These are phyloP conservation scores for Malassezia obtusa DNA, from an alignment of 1,284 basidiomycete genomes.

Conservation along the genomic window DNA sequence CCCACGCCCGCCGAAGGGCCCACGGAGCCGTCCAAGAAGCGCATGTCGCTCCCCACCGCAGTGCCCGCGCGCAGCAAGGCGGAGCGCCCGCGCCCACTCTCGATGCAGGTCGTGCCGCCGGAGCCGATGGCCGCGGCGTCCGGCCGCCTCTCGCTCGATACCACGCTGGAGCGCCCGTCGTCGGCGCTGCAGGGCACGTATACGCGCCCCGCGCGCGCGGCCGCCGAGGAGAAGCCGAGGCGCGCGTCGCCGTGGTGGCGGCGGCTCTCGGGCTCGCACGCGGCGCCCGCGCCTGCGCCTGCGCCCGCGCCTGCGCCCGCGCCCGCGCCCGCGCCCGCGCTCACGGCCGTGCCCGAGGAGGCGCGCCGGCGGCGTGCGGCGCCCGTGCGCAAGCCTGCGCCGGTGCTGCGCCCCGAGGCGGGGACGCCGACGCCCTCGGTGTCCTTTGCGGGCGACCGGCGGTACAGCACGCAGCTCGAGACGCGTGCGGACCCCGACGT, in stretches of 20 bases:
- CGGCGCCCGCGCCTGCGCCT: background rate
- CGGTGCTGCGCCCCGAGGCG: background rate
- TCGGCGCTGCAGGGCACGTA: background rate
- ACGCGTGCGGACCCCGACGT: background rate
- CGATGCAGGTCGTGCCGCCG: slow-evolving; percentile 5
- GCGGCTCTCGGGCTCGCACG: slow-evolving; percentile 4
- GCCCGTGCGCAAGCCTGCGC: background rate
- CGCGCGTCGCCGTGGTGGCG: slow-evolving; percentile 11
- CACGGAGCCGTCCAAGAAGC: background rate
- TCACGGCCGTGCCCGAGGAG: background rate
- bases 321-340: background rate
- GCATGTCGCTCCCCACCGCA: background rate
- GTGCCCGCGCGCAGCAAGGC: background rate
- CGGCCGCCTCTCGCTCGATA: slow-evolving; percentile 11
- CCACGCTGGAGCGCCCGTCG: background rate
- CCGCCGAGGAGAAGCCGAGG: background rate
- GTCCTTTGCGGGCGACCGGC: background rate
- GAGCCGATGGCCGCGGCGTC: background rate
- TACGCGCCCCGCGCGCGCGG: background rate
- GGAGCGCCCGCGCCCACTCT: slow-evolving; percentile 8
- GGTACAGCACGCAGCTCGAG: background rate
- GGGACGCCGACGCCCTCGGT: background rate
- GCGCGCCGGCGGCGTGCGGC: background rate
- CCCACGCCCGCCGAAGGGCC: background rate
- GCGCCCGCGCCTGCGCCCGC: background rate